phyloP scores from a whole-genome alignment of 2,329 filamentous ascomycete genomes.

The Apiospora saccharicola region DNA sequence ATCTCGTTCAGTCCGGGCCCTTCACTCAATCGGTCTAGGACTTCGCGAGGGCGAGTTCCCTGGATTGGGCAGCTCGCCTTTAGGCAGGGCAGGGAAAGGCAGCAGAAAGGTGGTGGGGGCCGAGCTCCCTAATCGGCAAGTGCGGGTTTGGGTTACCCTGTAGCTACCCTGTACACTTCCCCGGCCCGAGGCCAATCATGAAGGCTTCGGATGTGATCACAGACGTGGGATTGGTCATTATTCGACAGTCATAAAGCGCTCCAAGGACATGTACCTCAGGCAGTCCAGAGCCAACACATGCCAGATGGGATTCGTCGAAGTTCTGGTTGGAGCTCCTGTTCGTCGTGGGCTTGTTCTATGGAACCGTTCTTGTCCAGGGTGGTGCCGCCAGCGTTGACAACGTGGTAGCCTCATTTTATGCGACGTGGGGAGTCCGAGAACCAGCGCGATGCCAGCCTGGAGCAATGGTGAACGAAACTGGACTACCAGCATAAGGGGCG shows the following conservation, averaged over 20 bases:
- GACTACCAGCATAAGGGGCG: constrained; percentile 79
- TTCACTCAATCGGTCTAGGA: no score
- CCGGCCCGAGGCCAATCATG: constrained; percentile 43
- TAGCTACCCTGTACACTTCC: no score
- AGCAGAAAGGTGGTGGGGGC: no score
- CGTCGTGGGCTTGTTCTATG: constrained; percentile 90
- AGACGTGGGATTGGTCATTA: constrained; percentile 71
- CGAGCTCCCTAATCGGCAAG: no score
- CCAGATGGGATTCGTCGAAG: constrained; percentile 76
- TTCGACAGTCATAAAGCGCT: constrained; percentile 58
- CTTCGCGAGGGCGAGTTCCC: no score
- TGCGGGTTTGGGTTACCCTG: no score
- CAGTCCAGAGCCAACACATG: constrained; percentile 75
- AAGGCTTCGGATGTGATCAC: constrained; percentile 58
- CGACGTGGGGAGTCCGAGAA: constrained; percentile 77
- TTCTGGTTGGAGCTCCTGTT: constrained; percentile 82
- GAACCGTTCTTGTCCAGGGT: constrained; percentile 70
- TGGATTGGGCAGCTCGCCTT: no score
- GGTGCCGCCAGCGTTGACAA: constrained; percentile 69
- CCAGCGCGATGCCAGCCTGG: constrained; percentile 80
- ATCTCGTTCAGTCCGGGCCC: no score
- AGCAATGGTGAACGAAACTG: constrained; percentile 83
- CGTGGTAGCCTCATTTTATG: constrained; percentile 86
- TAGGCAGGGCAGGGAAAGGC: no score
- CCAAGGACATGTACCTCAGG: constrained; percentile 68